Conservation (phyloP, 352 stramenopile genomes). For the Phytophthora colocasiae region DNA sequence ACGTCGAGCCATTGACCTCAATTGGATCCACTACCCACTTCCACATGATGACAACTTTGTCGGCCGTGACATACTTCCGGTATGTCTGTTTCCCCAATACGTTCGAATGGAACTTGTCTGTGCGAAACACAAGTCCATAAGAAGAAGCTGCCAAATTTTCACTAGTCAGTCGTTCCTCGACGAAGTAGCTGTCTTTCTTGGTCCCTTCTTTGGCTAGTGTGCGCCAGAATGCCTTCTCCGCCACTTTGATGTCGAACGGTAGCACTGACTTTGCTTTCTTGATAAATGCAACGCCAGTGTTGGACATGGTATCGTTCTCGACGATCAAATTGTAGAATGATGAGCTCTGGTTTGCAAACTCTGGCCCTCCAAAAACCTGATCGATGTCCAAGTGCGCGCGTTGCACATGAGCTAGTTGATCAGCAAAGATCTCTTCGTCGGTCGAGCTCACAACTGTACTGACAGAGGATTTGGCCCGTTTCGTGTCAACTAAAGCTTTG, state of each 20-base stretch:
- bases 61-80: constrained; percentile 40
- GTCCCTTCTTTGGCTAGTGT: constrained; percentile 39
- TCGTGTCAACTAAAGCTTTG: constrained; percentile 10
- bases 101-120: constrained; percentile 35
- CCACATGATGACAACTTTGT: constrained; percentile 53
- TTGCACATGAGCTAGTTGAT: constrained; percentile 35
- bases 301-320: constrained; percentile 11
- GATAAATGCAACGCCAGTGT: constrained; percentile 39
- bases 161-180: constrained; percentile 28
- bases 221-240: constrained; percentile 44
- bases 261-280: constrained; percentile 43
- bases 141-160: constrained; percentile 32
- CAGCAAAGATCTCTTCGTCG: constrained; percentile 39
- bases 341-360: constrained; percentile 17
- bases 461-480: constrained; percentile 24
- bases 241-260: constrained; percentile 40
- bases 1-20: constrained; percentile 40
- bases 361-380: constrained; percentile 16
- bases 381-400: constrained; percentile 27
- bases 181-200: constrained; percentile 39
- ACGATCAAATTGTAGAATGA: constrained; percentile 30
- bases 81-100: constrained; percentile 54
- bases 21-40: constrained; percentile 52
- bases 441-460: constrained; percentile 5
- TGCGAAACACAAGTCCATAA: constrained; percentile 34